Conservation (phyloP, 192 early-diverging fungal genomes). For the Phlyctochytrium bullatum region DNA sequence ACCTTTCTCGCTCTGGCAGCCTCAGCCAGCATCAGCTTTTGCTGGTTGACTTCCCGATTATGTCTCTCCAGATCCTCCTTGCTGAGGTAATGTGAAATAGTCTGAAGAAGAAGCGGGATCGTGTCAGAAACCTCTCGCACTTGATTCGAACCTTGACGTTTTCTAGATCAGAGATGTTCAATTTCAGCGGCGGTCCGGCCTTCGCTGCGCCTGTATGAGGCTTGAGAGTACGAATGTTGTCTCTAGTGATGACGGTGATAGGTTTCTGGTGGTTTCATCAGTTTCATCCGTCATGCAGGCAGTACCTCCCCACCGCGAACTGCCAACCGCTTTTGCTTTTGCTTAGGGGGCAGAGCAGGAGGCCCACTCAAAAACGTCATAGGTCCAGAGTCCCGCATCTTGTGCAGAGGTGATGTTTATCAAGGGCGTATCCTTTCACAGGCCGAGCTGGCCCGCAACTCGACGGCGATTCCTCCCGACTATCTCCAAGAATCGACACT, state of each 20-base stretch:
- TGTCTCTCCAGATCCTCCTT: slow-evolving; percentile 40
- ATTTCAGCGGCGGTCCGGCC: slow-evolving; percentile 15
- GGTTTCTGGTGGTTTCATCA: too few relatives aligned
- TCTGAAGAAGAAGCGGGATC: slow-evolving; percentile 8
- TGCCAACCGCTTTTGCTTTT: too few relatives aligned
- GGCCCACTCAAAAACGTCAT: too few relatives aligned
- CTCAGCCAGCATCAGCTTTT: slow-evolving; percentile 34
- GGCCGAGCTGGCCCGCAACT: too few relatives aligned
- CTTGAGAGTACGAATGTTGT: slow-evolving; percentile 52
- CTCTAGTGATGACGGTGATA: slow-evolving; percentile 58
- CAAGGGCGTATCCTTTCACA: too few relatives aligned
- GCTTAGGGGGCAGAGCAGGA: too few relatives aligned
- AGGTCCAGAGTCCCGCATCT: too few relatives aligned
- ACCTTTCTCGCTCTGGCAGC: slow-evolving; percentile 47
- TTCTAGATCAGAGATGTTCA: slow-evolving; percentile 26
- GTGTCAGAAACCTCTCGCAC: slow-evolving; percentile 1
- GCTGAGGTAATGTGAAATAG: slow-evolving; percentile 29
- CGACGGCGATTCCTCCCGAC: too few relatives aligned
- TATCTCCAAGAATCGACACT: too few relatives aligned
- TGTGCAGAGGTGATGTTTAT: too few relatives aligned
- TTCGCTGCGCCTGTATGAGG: slow-evolving; percentile 42
- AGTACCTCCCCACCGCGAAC: too few relatives aligned
- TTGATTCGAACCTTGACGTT: slow-evolving; percentile 29
- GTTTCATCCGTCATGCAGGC: too few relatives aligned
- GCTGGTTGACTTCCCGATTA: slow-evolving; percentile 27